These are phyloP conservation scores for Haplosporangium gracile DNA, from an alignment of 192 early-diverging fungal genomes.

Conservation along the genomic window DNA sequence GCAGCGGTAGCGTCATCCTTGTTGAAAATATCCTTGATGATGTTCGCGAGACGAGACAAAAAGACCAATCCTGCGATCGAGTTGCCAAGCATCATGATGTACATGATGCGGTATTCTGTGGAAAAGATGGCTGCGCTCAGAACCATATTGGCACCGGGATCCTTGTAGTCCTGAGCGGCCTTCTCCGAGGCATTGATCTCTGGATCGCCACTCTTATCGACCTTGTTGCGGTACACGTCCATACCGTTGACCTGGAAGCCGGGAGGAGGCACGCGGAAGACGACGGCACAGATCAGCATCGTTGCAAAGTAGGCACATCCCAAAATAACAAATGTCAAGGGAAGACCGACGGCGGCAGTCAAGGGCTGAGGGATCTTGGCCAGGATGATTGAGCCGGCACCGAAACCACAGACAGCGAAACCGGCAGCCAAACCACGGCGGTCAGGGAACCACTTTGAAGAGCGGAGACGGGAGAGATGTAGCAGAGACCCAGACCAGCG, in stretches of 20 bases:
- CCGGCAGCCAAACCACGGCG: constrained; percentile 68
- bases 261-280: constrained; percentile 71
- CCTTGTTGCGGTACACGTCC: constrained; percentile 58
- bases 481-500: constrained; percentile 67
- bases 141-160: constrained; percentile 60
- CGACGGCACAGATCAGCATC: constrained; percentile 63
- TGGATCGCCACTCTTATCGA: constrained; percentile 5
- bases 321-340: constrained; percentile 71
- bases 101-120: constrained; percentile 70
- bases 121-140: constrained; percentile 64
- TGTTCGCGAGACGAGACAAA: constrained; percentile 66
- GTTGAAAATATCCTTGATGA: constrained; percentile 67
- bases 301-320: constrained; percentile 70
- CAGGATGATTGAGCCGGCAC: constrained; percentile 75
- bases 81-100: constrained; percentile 67
- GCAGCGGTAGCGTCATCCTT: constrained; percentile 19
- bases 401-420: constrained; percentile 82
- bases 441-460: constrained; percentile 73
- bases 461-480: constrained; percentile 69
- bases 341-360: constrained; percentile 64
- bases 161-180: constrained; percentile 28
- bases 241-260: constrained; percentile 74
- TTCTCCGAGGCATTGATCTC: constrained; percentile 7
- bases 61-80: constrained; percentile 69
- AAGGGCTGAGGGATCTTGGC: constrained; percentile 72